phyloP scores from a whole-genome alignment of 108 stramenopile genomes.

The Bacterosira constricta region DNA sequence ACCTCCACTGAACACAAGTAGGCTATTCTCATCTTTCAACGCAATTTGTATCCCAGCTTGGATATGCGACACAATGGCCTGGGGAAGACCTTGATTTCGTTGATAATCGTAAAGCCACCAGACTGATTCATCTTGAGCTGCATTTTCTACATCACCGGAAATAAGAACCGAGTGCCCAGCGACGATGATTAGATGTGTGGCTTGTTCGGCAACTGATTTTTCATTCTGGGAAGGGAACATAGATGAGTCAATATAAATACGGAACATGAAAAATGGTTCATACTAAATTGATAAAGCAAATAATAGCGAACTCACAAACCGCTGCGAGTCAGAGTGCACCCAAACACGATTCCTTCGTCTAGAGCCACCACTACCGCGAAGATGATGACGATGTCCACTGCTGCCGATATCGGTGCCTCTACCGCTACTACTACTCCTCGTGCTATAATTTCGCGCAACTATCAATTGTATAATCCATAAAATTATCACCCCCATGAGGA shows the following conservation, averaged over 20 bases:
- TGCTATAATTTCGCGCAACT: too few species aligned
- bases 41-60: conserved; percentile 81
- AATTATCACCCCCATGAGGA: background rate
- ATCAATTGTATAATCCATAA: background rate
- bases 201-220: conserved; percentile 43
- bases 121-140: conserved; percentile 73
- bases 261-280: background rate
- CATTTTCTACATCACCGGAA: conserved; percentile 64
- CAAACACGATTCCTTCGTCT: background rate
- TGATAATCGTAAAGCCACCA: conserved; percentile 97
- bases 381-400: background rate
- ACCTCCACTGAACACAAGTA: conserved; percentile 94
- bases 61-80: conserved; percentile 90
- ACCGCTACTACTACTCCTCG: too few species aligned
- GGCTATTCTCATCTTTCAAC: conserved; percentile 64
- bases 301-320: conserved; percentile 16
- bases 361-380: conserved; percentile 12
- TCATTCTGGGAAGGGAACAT: conserved; percentile 37
- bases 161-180: conserved; percentile 85
- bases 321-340: conserved; percentile 32
- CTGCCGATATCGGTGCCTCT: too few species aligned
- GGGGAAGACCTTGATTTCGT: conserved; percentile 81
- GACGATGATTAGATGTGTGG: conserved; percentile 80
- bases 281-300: background rate
- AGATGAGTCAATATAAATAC: background rate